Conservation (phyloP, 2,329 filamentous ascomycete species). For the Graphilbum ipis-grandicollis region DNA sequence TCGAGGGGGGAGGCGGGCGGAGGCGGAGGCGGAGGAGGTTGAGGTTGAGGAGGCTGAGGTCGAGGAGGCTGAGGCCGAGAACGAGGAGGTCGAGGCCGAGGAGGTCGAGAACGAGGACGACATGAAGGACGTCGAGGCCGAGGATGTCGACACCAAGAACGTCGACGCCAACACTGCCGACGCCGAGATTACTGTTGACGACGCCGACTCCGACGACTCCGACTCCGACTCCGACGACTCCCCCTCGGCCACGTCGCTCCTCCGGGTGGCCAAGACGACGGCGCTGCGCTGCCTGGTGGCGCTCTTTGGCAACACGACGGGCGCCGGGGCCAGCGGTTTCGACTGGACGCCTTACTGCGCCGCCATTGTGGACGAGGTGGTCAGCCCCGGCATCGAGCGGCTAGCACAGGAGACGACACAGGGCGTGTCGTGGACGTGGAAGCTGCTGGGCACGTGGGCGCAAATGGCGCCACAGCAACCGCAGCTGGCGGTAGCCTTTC, state of each 20-base stretch:
- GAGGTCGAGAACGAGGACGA: conserved; percentile 20
- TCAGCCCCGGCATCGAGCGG: conserved; percentile 61
- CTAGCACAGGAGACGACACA: conserved; percentile 77
- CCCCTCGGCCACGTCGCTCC: conserved; percentile 29
- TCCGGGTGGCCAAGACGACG: conserved; percentile 48
- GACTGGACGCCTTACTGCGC: conserved; percentile 58
- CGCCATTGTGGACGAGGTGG: conserved; percentile 54
- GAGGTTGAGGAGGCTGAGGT: not conserved
- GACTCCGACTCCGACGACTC: not conserved
- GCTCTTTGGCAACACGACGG: conserved; percentile 46
- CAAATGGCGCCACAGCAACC: too few species aligned
- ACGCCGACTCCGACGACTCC: conserved; percentile 14
- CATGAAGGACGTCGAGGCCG: conserved; percentile 14
- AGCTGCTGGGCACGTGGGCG: conserved; percentile 69
- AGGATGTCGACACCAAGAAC: conserved; percentile 16
- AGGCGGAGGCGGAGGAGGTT: conserved; percentile 16
- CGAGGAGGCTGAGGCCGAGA: conserved; percentile 19
- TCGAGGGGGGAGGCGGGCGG: conserved; percentile 27
- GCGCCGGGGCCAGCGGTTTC: conserved; percentile 34
- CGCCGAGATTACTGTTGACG: too few species aligned
- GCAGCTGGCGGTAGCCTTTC: conserved; percentile 43
- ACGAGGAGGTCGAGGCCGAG: conserved; percentile 6
- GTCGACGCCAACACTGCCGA: not conserved
- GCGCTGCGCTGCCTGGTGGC: conserved; percentile 71
- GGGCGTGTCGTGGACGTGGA: conserved; percentile 67